Evolutionary conservation across 1,284 basidiomycete genomes (phyloP), one percentile per base, ranked within the genome.

Genomic region (Cryptococcus sp.): DNA sequence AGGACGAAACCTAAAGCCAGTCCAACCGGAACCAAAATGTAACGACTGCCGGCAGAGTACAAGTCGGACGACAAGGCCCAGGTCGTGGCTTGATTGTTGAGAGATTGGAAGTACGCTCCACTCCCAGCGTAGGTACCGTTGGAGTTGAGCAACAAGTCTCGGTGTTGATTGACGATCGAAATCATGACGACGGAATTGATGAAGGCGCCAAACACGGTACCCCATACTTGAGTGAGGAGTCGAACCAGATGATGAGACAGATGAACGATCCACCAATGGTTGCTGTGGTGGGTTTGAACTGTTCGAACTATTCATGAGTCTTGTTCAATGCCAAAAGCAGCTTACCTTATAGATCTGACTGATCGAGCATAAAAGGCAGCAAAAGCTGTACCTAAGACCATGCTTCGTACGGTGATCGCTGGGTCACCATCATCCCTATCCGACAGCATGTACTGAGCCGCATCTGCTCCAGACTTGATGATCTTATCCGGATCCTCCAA

Each of bases 391-490:
- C 83, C 84, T 9, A 85, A 64, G 24, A 81, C 62, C 18, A 83
- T 59, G 10, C 82, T 82, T 16, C 84, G 77, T 58, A 85, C 79
- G 0, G 83, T 85, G 21, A 84, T 63, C 0, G 82, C 76, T 4
- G 77, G 73, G 51, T 84, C 84, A 1, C 77, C 80, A 60, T 85
- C 84, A 66, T 86, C 84, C 22, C 83, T 77, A 22, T 80, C 49
- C 60, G 84, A 82, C 50, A 86, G 76, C n/a, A 82, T 78, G 58
- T 78, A 81, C 47, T 78, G 77, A 1, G 83, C 83, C 31, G 85
- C 83, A 61, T 86, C 84, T 32, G 59, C 67, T 21, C 83, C 83
- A 24, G 73, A 54, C 1, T 25, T 77, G 43, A 57, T 60, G 31
- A 57, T 56, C 32, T 21, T n/a, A 13, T 45, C 44, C 11, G 28